Evolutionary conservation across 495 filamentous ascomycete species (phyloP), one percentile per base, ranked within the genome.

Genomic region (Oidiodendron maius): DNA sequence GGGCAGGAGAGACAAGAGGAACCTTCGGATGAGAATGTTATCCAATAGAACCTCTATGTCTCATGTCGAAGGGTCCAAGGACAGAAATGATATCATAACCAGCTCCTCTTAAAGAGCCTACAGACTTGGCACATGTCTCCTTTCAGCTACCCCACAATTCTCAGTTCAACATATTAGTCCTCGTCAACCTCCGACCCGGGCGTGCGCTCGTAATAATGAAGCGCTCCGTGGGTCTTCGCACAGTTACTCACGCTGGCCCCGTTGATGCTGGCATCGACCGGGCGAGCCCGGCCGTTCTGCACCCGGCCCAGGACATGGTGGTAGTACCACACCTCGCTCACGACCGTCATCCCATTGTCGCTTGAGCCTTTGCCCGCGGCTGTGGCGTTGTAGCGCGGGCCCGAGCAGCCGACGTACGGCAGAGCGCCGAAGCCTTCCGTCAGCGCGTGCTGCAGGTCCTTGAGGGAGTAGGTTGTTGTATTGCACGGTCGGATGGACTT

Each of bases 291-390:
- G 6, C 56, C 61, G 9, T 59, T 53, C 61, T 78, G 75, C n/a
- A 69, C 64, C 3, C 61, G 48, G 11, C 73, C 72, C 35, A 62
- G 62, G 15, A 67, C 66, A 52, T 76, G 64, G 32, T 65, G 61
- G 51, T 74, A 77, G 48, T 76, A 77, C 68, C 71, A 77, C 34
- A 74, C 62, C 65, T 78, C 73, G 37, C 40, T 61, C 20, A 76
- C 46, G 16, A 62, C 50, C 4, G 72, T 77, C 18, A 22, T 39
- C n/a, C 75, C 73, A 48, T 64, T 64, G 56, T 78, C 75, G 4
- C 40, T 39, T 0, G 56, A 59, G 3, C 65, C 65, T 45, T 62
- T 65, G 9, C 74, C 74, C n/a, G 64, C 66, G 2, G 35, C 57
- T 5, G 75, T 77, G 23, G 57, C 58, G 52, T 78, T 78, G 53